These are phyloP conservation scores for Colletotrichum sidae DNA, from an alignment of 2,329 filamentous ascomycete genomes.

Conservation along the genomic window DNA sequence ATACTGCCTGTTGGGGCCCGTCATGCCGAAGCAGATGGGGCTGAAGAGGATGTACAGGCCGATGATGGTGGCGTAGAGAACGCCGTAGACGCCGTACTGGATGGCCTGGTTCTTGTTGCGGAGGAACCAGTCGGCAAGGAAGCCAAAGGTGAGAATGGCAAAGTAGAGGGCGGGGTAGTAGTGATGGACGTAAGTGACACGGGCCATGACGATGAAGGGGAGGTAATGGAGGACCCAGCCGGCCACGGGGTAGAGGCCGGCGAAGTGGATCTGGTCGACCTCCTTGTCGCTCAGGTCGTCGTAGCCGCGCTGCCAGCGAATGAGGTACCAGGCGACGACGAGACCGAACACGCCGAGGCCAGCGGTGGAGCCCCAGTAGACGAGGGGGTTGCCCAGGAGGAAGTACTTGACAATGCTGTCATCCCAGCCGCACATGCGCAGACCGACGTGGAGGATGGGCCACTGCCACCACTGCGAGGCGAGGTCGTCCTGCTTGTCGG, in stretches of 20 bases:
- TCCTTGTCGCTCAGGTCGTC: slow-evolving; percentile 82
- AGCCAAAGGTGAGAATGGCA: slow-evolving; percentile 89
- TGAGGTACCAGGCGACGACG: slow-evolving; percentile 83
- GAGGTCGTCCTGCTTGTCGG: slow-evolving; percentile 98
- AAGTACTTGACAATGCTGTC: slow-evolving; percentile 98
- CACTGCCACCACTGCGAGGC: slow-evolving; percentile 99
- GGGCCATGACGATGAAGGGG: slow-evolving; percentile 96
- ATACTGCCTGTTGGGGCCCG: slow-evolving; percentile 85
- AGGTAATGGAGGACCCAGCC: slow-evolving; percentile 98
- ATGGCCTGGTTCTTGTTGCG: slow-evolving; percentile 72
- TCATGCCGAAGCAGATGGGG: slow-evolving; percentile 97
- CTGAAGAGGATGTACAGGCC: slow-evolving; percentile 91
- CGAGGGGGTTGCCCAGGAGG: slow-evolving; percentile 93
- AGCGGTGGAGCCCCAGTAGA: slow-evolving; percentile 94
- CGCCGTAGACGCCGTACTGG: slow-evolving; percentile 76
- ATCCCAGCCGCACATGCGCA: slow-evolving; percentile 99
- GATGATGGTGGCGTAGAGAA: slow-evolving; percentile 80
- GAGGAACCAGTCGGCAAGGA: slow-evolving; percentile 87
- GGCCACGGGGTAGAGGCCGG: slow-evolving; percentile 88
- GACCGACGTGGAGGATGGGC: slow-evolving; percentile 93
- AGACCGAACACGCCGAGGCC: slow-evolving; percentile 79
- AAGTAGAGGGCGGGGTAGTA: slow-evolving; percentile 99
- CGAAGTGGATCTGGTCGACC: slow-evolving; percentile 94
- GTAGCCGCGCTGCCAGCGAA: slow-evolving; percentile 97
- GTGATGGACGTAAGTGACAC: slow-evolving; percentile 99